Conservation (phyloP, 139 green algal genomes). For the Coelastrella sp. region DNA sequence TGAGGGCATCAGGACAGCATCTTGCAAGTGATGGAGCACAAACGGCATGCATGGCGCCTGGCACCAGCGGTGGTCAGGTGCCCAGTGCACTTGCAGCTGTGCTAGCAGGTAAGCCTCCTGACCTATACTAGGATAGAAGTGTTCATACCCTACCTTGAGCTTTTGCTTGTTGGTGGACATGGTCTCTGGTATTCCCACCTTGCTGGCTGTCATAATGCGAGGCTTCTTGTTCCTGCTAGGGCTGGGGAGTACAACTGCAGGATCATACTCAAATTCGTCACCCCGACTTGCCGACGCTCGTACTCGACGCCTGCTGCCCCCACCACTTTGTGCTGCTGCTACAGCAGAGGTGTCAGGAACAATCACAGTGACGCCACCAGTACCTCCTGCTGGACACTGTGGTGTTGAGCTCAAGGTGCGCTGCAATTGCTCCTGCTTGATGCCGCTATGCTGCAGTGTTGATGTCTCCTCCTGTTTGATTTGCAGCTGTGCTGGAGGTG, state of each 20-base stretch:
- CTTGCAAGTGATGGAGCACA: too few relatives aligned
- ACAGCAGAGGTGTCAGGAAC: not conserved
- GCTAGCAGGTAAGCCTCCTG: too few relatives aligned
- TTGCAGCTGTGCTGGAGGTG: not conserved
- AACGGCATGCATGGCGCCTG: too few relatives aligned
- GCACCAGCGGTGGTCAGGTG: too few relatives aligned
- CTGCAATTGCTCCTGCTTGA: too few relatives aligned
- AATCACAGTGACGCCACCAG: too few relatives aligned
- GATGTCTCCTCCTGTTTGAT: not conserved
- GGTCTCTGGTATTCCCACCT: slow-evolving; percentile 16
- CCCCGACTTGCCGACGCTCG: not conserved
- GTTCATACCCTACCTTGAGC: slow-evolving; percentile 18
- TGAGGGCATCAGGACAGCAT: too few relatives aligned
- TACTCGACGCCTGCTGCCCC: not conserved
- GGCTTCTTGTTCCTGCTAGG: not conserved
- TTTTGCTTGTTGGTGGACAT: slow-evolving; percentile 28
- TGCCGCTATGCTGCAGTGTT: not conserved
- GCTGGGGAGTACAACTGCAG: not conserved
- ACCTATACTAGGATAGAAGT: too few relatives aligned
- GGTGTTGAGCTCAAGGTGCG: too few relatives aligned
- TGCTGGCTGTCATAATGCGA: not conserved
- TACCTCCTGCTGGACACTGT: too few relatives aligned
- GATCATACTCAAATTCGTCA: slow-evolving; percentile 6
- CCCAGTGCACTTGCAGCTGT: too few relatives aligned
- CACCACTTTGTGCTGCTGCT: not conserved